Conservation (phyloP, 352 stramenopile species). For the Phytophthora kernoviae region DNA sequence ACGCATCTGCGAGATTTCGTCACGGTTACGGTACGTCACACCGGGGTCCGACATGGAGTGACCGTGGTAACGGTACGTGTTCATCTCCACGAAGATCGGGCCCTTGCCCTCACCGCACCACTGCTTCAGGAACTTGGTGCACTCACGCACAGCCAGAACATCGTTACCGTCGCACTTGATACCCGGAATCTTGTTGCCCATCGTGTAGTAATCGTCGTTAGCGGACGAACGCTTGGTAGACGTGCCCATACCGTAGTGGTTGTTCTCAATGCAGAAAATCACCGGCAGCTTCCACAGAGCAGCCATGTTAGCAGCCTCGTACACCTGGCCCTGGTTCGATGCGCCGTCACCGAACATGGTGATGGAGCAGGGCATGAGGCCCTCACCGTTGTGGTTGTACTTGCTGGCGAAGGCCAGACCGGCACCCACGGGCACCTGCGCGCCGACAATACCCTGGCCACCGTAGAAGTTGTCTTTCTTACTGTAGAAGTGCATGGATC, state of each 20-base stretch:
- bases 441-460: conserved; percentile 98
- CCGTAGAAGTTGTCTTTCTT: conserved; percentile 99
- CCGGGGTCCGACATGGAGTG: conserved; percentile 99
- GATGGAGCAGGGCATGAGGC: conserved; percentile 93
- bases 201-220: conserved; percentile 99
- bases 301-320: conserved; percentile 97
- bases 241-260: conserved; percentile 99
- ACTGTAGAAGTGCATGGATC: conserved; percentile 99
- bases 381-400: conserved; percentile 95
- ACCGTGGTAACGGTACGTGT: conserved; percentile 99
- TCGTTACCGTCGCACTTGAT: conserved; percentile 99
- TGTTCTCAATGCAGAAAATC: conserved; percentile 99
- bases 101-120: conserved; percentile 96
- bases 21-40: conserved; percentile 99
- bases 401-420: conserved; percentile 99
- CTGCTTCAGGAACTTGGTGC: conserved; percentile 97
- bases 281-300: conserved; percentile 98
- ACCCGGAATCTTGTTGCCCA: conserved; percentile 99
- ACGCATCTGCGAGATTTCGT: conserved; percentile 99
- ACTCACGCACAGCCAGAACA: conserved; percentile 96
- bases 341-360: conserved; percentile 99
- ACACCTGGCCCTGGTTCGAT: conserved; percentile 99
- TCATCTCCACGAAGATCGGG: conserved; percentile 99
- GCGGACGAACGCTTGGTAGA: conserved; percentile 96
- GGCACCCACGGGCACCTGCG: conserved; percentile 97